These are phyloP conservation scores for Dendrobium nobile DNA, from an alignment of 106 monocot genomes.

Conservation along the genomic window DNA sequence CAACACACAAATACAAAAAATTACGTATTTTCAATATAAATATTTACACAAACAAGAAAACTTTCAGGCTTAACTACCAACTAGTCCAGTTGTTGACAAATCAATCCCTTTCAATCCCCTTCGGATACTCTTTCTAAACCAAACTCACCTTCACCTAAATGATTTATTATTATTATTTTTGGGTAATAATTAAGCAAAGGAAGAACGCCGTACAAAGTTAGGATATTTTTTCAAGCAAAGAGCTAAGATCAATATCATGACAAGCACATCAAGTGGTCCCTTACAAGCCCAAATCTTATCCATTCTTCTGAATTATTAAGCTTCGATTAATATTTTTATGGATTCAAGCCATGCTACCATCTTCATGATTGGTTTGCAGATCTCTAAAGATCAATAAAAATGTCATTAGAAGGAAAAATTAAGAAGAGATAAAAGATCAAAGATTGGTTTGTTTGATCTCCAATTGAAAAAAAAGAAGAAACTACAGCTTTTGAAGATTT, in stretches of 20 bases:
- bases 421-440: background rate
- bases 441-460: background rate
- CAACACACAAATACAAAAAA: no score
- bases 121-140: no score
- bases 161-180: no score
- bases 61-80: no score
- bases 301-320: background rate
- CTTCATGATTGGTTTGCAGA: no score
- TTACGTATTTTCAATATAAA: no score
- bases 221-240: background rate
- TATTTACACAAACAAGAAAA: no score
- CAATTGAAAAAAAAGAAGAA: conserved; percentile 20
- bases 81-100: no score
- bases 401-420: background rate
- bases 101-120: no score
- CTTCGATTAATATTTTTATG: background rate
- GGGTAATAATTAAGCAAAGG: background rate
- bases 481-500: conserved; percentile 16
- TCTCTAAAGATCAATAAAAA: no score
- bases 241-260: background rate
- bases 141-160: no score
- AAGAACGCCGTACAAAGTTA: background rate
- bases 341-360: no score
- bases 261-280: background rate
- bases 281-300: background rate